Percentiles rank a stretch among this genome's conserved stretches.
phyloP scores from a whole-genome alignment of 257 asterid species.

The Perilla frutescens region DNA sequence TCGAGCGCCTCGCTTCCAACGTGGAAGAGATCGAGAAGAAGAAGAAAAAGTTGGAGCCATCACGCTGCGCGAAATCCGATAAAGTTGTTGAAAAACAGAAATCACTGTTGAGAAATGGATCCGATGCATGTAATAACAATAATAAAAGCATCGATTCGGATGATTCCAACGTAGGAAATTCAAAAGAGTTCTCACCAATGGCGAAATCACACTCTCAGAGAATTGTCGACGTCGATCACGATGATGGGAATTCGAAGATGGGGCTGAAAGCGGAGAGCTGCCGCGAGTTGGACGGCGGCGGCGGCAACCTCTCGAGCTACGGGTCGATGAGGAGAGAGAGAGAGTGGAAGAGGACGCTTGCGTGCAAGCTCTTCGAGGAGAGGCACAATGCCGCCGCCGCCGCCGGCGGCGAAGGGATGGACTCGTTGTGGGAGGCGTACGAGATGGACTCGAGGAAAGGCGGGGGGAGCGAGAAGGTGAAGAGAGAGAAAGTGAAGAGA shows the following conservation, averaged over 20 bases:
- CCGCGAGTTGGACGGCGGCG: conserved; percentile 4
- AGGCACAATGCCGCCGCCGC: conserved; percentile 49
- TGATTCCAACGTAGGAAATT: conserved; percentile 7
- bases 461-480: conserved; percentile 37
- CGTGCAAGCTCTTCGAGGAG: conserved; percentile 83
- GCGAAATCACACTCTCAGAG: conserved; percentile 42
- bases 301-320: conserved; percentile 38
- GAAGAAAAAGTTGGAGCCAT: conserved; percentile 35
- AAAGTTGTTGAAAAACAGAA: conserved; percentile 34
- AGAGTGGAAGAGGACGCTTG: conserved; percentile 86
- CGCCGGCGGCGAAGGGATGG: conserved; percentile 80
- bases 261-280: conserved; percentile 30
- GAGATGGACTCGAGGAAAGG: conserved; percentile 48
- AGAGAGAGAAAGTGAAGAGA: conserved; percentile 34
- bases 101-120: conserved; percentile 42
- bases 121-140: conserved; percentile 30
- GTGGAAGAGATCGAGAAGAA: conserved; percentile 41
- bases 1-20: conserved; percentile 43
- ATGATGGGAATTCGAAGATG: background rate
- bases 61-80: conserved; percentile 31
- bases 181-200: background rate
- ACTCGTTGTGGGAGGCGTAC: conserved; percentile 82
- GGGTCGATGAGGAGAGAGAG: conserved; percentile 84
- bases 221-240: background rate
- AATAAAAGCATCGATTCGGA: background rate